A percentile compares a stretch with the other conserved stretches of the same genome.
Conservation (phyloP, 352 stramenopile genomes). For the Plasmopara viticola region DNA sequence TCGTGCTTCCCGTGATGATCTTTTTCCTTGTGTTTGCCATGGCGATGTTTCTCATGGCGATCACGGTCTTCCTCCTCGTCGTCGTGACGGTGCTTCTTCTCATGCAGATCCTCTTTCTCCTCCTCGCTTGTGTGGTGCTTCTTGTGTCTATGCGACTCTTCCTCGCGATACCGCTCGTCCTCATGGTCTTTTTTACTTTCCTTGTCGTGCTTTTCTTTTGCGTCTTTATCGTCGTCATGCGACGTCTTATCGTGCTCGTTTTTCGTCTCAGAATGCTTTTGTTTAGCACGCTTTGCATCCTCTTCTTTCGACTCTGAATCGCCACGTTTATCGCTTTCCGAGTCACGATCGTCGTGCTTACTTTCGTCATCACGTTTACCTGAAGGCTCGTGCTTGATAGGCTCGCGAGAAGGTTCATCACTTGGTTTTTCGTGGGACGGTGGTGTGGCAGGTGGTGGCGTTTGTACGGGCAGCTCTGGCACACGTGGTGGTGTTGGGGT, state of each 20-base stretch:
- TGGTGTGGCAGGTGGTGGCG: background rate
- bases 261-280: conserved; percentile 9
- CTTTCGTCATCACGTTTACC: conserved; percentile 5
- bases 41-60: conserved; percentile 4
- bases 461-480: conserved; percentile 1
- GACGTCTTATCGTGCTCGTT: background rate
- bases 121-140: background rate
- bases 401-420: conserved; percentile 4
- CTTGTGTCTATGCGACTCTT: no score
- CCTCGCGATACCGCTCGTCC: no score
- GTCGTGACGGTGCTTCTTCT: conserved; percentile 2
- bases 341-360: conserved; percentile 5
- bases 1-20: background rate
- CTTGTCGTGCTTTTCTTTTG: no score
- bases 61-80: conserved; percentile 3
- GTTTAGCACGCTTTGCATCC: conserved; percentile 8
- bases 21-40: conserved; percentile 2
- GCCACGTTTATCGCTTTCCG: conserved; percentile 5
- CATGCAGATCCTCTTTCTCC: background rate
- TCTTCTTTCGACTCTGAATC: conserved; percentile 2
- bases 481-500: conserved; percentile 4
- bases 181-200: no score
- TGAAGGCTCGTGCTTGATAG: conserved; percentile 9
- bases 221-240: background rate
- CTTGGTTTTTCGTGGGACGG: conserved; percentile 1